Evolutionary conservation across 2,329 filamentous ascomycete genomes (phyloP), one percentile per base, ranked within the genome.

Genomic region (Geosmithia morbida): DNA sequence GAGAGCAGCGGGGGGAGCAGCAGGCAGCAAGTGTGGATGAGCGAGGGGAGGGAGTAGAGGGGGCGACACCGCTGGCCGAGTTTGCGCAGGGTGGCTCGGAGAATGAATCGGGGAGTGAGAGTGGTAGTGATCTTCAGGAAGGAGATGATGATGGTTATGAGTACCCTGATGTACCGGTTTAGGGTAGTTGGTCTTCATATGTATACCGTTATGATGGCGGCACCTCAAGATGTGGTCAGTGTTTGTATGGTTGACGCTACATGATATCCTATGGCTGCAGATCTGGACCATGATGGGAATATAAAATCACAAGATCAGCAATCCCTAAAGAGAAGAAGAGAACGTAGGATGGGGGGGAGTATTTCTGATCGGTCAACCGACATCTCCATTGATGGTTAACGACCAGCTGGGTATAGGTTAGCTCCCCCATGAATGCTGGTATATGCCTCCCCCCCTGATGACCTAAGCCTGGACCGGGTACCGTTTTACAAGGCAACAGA

Each of bases 21-120:
- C 51, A 51, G 3, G 59, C 58, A 8, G 61, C 60, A 11, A 57
- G 54, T n/a, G 54, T 57, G 5, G 50, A 49, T 8, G 51, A 55
- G 6, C 47, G 44, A 3, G 49, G 52, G 1, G 50, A 52, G 2
- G 16, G 53, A 11, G 16, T 22, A 17, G 17, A 43, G 13, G 17
- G 18, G 41, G 41, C 2, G 44, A 41, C 8, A 8, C 22, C 4
- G 37, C 51, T 48, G 46, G 44, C 47, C 19, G 42, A 47, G 6
- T 46, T 39, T 39, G 29, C 37, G 16, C 30, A 18, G 16, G 44
- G 11, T 10, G 37, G 40, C n/a, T 20, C 44, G 30, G 44, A 46
- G 6, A 40, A 46, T 22, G 44, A 46, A n/a, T 30, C 19, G 17
- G 44, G 48, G 7, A 47, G 41, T 3, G 50, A 16, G 14, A 45